Percentiles rank a stretch among this genome's conserved stretches.
phyloP scores from a whole-genome alignment of 768 basidiomycete genomes.

The Leccinum sublutescens region DNA sequence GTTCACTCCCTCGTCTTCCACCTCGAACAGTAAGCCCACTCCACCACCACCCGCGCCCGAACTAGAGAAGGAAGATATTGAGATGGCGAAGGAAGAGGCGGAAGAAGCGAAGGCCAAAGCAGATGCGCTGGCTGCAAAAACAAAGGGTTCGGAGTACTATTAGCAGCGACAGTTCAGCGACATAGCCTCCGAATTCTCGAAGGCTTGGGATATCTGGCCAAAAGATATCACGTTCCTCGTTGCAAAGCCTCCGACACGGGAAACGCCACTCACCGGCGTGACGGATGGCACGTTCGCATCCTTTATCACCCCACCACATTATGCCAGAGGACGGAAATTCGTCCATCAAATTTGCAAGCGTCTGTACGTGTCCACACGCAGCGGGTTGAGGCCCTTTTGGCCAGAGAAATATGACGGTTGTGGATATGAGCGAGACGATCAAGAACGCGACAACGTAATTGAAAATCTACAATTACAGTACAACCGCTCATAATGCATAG shows the following conservation, averaged over 20 bases:
- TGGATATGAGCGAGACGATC: constrained; percentile 19
- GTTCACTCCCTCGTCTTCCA: constrained; percentile 41
- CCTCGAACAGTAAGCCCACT: constrained; percentile 27
- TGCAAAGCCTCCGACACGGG: neutral
- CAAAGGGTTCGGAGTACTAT: constrained; percentile 76
- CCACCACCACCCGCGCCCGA: constrained; percentile 40
- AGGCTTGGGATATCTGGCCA: constrained; percentile 94
- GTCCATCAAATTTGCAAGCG: constrained; percentile 35
- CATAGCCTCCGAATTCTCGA: constrained; percentile 72
- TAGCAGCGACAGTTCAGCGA: constrained; percentile 80
- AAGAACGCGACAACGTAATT: constrained; percentile 21
- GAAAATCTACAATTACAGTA: constrained; percentile 17
- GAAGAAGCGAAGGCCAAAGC: constrained; percentile 74
- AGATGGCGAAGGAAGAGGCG: constrained; percentile 59
- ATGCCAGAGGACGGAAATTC: constrained; percentile 31
- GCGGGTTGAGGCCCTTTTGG: constrained; percentile 29
- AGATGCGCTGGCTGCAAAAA: constrained; percentile 78
- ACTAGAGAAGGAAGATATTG: constrained; percentile 49
- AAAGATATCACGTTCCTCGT: constrained; percentile 87
- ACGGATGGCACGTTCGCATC: neutral
- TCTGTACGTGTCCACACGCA: constrained; percentile 35
- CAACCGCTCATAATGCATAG: no score
- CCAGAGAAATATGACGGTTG: constrained; percentile 4
- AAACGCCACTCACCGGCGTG: constrained; percentile 23
- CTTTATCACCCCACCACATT: constrained; percentile 34